Evolutionary conservation across 768 basidiomycete genomes (phyloP), one percentile per base, ranked within the genome.

Genomic region (Holtermannia corniformis): DNA sequence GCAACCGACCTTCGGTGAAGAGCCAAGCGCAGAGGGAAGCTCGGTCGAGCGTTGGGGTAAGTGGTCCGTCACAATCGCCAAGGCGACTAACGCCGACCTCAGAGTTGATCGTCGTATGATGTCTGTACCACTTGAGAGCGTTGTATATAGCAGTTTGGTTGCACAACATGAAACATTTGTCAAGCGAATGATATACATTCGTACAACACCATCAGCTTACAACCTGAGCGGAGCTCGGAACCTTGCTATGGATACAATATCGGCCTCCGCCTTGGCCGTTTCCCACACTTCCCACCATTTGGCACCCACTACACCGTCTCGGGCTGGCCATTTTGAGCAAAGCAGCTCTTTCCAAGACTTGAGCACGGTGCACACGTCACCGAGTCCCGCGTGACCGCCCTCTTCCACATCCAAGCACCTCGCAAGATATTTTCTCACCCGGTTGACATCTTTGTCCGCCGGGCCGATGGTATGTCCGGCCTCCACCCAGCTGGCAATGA

Each of bases 281-380:
- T 79, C 74, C 73, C 87, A 91, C 5, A 83, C 80, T 47, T 73
- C 76, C 89, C 88, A 92, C 90, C 89, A 92, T 37, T 80, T 80
- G 64, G 76, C 76, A 1, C 82, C 87, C 3, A 56, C 62, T 12
- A 41, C 23, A 21, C 27, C 41, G 14, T 53, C 51, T 23, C 54
- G 26, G 22, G 64, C 26, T 56, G 3, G 37, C 55, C 45, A 70
- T 71, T 41, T 74, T 70, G 21, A 69, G 71, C 41, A 75, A 76
- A 26, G 72, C 52, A 11, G 61, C 63, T 25, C 51, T 51, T 41
- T 64, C 71, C 13, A 56, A 50, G 44, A 50, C 68, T 51, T 72
- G 60, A 69, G 86, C 83, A 50, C 78, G 78, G 3, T 75, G 71
- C 11, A 76, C 79, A 79, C 84, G 89, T 62, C 79, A 71, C 55